These are phyloP conservation scores for Ceratocystis destructans DNA, from an alignment of 2,329 filamentous ascomycete species.

Conservation along the genomic window DNA sequence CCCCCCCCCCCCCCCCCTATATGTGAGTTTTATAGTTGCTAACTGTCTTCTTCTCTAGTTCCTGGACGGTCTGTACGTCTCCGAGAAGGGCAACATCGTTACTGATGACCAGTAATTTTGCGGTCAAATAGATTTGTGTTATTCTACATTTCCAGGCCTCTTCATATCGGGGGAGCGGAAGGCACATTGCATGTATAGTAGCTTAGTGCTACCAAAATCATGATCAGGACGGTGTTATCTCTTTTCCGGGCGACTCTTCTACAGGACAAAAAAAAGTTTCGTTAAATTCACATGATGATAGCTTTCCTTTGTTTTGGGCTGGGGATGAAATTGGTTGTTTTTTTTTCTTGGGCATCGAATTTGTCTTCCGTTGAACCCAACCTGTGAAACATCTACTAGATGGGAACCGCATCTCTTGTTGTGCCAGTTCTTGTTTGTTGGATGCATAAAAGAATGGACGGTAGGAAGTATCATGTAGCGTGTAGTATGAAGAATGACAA, in stretches of 20 bases:
- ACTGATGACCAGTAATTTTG: slow-evolving; percentile 47
- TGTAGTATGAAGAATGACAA: slow-evolving; percentile 8
- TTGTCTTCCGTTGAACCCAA: slow-evolving; percentile 1
- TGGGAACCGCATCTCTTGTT: neutral
- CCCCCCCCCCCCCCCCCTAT: too few relatives aligned
- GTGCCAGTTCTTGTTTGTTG: neutral
- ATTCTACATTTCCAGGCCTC: slow-evolving; percentile 43
- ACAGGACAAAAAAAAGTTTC: slow-evolving; percentile 21
- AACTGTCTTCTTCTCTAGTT: slow-evolving; percentile 44
- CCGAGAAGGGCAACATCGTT: slow-evolving; percentile 90
- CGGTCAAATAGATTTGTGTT: slow-evolving; percentile 34
- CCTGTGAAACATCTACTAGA: neutral
- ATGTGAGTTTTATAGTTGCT: slow-evolving; percentile 16
- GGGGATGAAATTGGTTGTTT: slow-evolving; percentile 11
- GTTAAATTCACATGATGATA: slow-evolving; percentile 17
- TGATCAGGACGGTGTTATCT: slow-evolving; percentile 20
- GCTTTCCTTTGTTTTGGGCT: slow-evolving; percentile 16
- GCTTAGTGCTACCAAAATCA: slow-evolving; percentile 33
- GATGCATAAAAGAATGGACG: slow-evolving; percentile 4
- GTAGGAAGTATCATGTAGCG: neutral
- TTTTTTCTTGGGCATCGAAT: neutral
- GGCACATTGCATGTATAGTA: slow-evolving; percentile 49
- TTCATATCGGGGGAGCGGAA: slow-evolving; percentile 43
- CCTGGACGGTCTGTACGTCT: slow-evolving; percentile 99
- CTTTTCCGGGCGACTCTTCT: slow-evolving; percentile 21